A percentile compares a stretch with the other conserved stretches of the same genome.
phyloP scores from a whole-genome alignment of 768 basidiomycete genomes.

The Panus rudis region DNA sequence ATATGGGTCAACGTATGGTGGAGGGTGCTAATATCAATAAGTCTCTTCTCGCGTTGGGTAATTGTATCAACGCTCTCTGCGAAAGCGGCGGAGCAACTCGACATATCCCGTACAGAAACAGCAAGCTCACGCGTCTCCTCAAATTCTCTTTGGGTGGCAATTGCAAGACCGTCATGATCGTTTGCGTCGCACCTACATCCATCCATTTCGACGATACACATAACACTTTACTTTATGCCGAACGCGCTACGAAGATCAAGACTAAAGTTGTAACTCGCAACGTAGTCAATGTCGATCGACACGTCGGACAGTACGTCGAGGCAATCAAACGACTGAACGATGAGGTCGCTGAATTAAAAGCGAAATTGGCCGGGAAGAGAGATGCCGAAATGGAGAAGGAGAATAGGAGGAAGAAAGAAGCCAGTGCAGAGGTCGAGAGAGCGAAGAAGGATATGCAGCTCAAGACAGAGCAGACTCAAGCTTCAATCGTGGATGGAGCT shows the following conservation, averaged over 20 bases:
- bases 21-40: conserved; percentile 99
- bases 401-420: conserved; percentile 65
- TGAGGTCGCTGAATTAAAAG: conserved; percentile 82
- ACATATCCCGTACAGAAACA: conserved; percentile 95
- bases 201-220: conserved; percentile 97
- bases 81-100: conserved; percentile 83
- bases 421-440: conserved; percentile 64
- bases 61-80: conserved; percentile 98
- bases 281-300: conserved; percentile 89
- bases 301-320: conserved; percentile 93
- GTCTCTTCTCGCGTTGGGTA: conserved; percentile 92
- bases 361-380: conserved; percentile 70
- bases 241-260: conserved; percentile 97
- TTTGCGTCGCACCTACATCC: conserved; percentile 93
- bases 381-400: conserved; percentile 53
- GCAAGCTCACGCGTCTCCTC: conserved; percentile 93
- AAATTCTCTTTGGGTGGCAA: conserved; percentile 98
- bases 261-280: conserved; percentile 95
- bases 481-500: conserved; percentile 71
- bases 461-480: conserved; percentile 65
- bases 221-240: conserved; percentile 96
- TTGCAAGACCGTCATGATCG: conserved; percentile 99
- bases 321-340: conserved; percentile 84
- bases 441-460: conserved; percentile 64
- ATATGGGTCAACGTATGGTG: conserved; percentile 97